A percentile compares a stretch with the other conserved stretches of the same genome.
These are phyloP conservation scores for Penicillium thymicola DNA, from an alignment of 2,329 filamentous ascomycete species.

Conservation along the genomic window DNA sequence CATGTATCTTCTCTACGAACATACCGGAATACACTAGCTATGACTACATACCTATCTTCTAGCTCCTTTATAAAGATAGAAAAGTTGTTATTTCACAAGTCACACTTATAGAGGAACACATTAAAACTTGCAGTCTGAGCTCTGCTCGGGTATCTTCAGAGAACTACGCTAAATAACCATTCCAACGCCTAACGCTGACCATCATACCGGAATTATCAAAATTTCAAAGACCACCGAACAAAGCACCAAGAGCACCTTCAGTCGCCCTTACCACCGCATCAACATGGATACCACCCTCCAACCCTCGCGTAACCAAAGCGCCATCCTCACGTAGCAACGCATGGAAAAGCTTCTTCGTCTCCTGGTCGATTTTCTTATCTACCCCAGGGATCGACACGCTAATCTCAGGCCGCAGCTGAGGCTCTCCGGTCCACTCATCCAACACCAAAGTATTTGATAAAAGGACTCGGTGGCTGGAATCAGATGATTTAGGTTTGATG, in stretches of 20 bases:
- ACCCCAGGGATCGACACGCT: slow-evolving; percentile 27
- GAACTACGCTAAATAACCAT: neutral
- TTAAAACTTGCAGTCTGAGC: neutral
- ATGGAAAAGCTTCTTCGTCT: slow-evolving; percentile 39
- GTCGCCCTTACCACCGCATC: slow-evolving; percentile 35
- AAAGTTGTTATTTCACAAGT: neutral
- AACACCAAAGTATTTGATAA: slow-evolving; percentile 35
- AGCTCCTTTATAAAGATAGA: neutral
- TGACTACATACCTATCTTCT: neutral
- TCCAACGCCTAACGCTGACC: neutral
- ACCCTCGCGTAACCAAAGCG: slow-evolving; percentile 3
- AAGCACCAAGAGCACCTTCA: slow-evolving; percentile 33
- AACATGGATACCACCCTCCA: slow-evolving; percentile 21
- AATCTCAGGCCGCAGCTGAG: slow-evolving; percentile 37
- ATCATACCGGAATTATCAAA: neutral
- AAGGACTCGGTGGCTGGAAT: slow-evolving; percentile 22
- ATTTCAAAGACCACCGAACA: slow-evolving; percentile 26
- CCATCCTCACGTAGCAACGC: slow-evolving; percentile 29
- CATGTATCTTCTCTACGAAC: neutral
- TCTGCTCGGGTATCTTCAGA: slow-evolving; percentile 8
- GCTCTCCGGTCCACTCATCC: slow-evolving; percentile 43
- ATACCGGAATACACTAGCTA: neutral
- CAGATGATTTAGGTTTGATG: slow-evolving; percentile 22
- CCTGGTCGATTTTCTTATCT: slow-evolving; percentile 34
- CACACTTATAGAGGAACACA: neutral